These are phyloP conservation scores for Leptographium procerum DNA, from an alignment of 2,329 filamentous ascomycete species.

Conservation along the genomic window DNA sequence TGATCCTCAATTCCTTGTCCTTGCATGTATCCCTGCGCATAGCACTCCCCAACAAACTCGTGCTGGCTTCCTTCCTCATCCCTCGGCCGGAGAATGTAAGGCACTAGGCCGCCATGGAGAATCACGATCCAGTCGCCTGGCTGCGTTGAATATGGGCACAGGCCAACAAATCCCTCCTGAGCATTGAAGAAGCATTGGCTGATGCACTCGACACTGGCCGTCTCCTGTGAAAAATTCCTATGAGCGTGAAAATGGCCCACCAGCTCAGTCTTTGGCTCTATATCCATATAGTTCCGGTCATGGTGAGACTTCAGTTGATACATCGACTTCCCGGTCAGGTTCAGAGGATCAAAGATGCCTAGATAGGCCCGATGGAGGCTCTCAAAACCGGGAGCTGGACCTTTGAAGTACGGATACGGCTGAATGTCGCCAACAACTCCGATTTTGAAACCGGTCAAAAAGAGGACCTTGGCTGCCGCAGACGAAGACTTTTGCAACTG, in stretches of 20 bases:
- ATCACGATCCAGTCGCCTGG: neutral
- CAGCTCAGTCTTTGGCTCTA: neutral
- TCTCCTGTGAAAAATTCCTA: neutral
- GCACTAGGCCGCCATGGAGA: neutral
- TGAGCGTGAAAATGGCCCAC: neutral
- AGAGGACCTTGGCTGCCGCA: neutral
- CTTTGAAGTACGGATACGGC: neutral
- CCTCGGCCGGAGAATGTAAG: neutral
- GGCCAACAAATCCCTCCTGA: neutral
- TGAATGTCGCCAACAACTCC: neutral
- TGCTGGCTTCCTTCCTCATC: neutral
- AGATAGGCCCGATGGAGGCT: neutral
- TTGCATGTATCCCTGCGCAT: neutral
- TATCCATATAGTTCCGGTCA: neutral
- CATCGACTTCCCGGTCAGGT: neutral
- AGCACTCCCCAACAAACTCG: neutral
- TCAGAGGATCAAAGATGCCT: neutral
- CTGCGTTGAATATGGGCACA: neutral
- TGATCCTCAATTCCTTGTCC: neutral
- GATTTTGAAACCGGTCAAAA: neutral
- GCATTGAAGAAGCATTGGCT: neutral
- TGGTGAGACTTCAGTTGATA: neutral
- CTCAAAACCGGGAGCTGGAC: neutral
- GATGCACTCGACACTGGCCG: neutral
- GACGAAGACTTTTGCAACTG: neutral